Evolutionary conservation across 306 rosid genomes (phyloP).

Genomic region (Abrus pulchellus): DNA sequence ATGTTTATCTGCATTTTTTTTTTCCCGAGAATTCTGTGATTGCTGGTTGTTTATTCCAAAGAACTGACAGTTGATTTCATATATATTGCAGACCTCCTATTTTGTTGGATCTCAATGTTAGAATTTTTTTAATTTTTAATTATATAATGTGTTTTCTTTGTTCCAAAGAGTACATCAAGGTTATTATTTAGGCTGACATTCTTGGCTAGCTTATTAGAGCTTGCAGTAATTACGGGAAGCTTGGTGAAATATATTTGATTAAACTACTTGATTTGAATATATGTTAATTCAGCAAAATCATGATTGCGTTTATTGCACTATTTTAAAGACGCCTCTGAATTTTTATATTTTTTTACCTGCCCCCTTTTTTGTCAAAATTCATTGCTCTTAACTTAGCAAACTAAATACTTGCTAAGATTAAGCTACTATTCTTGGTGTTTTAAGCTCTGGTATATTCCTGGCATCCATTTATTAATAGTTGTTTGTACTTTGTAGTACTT

Average conservation of each 20-base stretch:
- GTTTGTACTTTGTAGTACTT: slow-evolving; percentile 13
- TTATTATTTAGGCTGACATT: slow-evolving; percentile 26
- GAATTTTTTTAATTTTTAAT: background rate
- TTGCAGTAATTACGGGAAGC: slow-evolving; percentile 9
- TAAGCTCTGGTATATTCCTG: slow-evolving; percentile 12
- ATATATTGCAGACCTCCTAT: slow-evolving; percentile 12
- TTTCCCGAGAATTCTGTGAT: background rate
- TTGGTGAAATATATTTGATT: slow-evolving; percentile 31
- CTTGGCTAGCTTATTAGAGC: background rate
- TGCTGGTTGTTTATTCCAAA: slow-evolving; percentile 31
- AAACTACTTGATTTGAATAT: background rate
- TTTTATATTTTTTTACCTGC: slow-evolving; percentile 14
- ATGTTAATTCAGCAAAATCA: slow-evolving; percentile 12
- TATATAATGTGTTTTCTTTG: slow-evolving; percentile 1
- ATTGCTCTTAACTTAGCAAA: slow-evolving; percentile 34
- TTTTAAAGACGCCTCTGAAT: slow-evolving; percentile 20
- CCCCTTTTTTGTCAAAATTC: slow-evolving; percentile 18
- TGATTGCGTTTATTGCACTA: slow-evolving; percentile 8
- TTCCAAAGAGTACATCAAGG: background rate
- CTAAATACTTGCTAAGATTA: slow-evolving; percentile 5
- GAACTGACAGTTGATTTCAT: slow-evolving; percentile 15
- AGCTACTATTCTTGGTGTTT: slow-evolving; percentile 1
- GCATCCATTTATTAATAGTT: slow-evolving; percentile 5
- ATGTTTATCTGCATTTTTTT: slow-evolving; percentile 7
- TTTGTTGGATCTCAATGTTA: slow-evolving; percentile 27